Evolutionary conservation across 148 eudicot genomes (phyloP), one percentile per base, ranked within the genome.

Genomic region (Hydrangea macrophylla): DNA sequence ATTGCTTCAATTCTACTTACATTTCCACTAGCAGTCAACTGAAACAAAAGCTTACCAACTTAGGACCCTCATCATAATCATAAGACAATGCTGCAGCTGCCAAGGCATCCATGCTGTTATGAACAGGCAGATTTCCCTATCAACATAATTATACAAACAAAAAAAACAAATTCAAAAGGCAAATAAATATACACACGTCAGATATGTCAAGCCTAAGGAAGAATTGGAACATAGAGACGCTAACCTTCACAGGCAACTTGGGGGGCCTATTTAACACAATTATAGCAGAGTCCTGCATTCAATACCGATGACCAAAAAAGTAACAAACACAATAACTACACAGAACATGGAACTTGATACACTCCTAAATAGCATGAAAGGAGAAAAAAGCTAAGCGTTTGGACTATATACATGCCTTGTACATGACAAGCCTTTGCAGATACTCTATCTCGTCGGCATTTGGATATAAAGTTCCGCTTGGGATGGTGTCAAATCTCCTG

Each of bases 41-140:
- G 39, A 39, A 56, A 30, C 20, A 33, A 71, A 66, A 60, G 28
- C 82, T 79, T 80, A 92, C 98, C 89, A 93, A 73, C 74, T 82
- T 87, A 58, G 98, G 98, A 73, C 96, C 92, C 76, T 93, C 98
- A 36, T 88, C 88, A 36, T 84, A 85, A 57, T 83, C 95, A 59
- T 84, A 93, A 10, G 95, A 81, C 73, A 90, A 77, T 20, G 98
- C 96, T 60, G 96, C 96, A 70, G 96, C 95, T 59, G 96, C 98
- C 80, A 93, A 82, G 54, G 92, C 98, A 83, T 93, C 98, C 96
- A 93, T 88, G 84, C 96, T 88, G 72, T 93, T 88, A 75, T 93
- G 98, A 79, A 93, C 83, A 7, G 96, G 83, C 74, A 93, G 42
- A 66, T 80, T 82, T 13, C 98, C 98, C 96, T 93, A 67, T 60